Conservation (phyloP, 495 filamentous ascomycete genomes). For the Neurospora tetraspora region DNA sequence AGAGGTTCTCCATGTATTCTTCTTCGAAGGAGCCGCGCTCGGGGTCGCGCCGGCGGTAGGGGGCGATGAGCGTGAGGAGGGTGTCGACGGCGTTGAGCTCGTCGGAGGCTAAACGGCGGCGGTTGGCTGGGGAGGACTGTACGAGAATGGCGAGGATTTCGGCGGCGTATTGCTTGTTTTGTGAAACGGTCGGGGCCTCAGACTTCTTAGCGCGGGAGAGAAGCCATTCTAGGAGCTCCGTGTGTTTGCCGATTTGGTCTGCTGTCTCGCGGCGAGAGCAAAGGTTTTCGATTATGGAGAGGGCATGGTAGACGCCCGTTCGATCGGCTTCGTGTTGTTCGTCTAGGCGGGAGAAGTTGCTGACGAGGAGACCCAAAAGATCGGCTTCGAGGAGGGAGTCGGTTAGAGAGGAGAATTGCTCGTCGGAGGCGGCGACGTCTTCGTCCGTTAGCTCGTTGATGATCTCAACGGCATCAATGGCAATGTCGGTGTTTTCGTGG, state of each 20-base stretch:
- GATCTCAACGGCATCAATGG: conserved; percentile 84
- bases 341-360: conserved; percentile 75
- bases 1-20: conserved; percentile 89
- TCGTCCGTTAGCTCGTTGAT: conserved; percentile 91
- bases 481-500: conserved; percentile 96
- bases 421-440: conserved; percentile 74
- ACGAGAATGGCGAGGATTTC: conserved; percentile 81
- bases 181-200: conserved; percentile 35
- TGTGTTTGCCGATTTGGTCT: conserved; percentile 59
- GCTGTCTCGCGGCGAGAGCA: conserved; percentile 53
- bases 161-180: conserved; percentile 94
- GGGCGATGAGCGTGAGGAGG: conserved; percentile 70
- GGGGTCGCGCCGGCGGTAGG: conserved; percentile 88
- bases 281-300: conserved; percentile 79
- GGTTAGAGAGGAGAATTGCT: conserved; percentile 74
- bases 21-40: conserved; percentile 80
- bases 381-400: conserved; percentile 77
- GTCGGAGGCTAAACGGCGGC: conserved; percentile 45
- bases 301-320: conserved; percentile 74
- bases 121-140: conserved; percentile 53
- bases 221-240: conserved; percentile 63
- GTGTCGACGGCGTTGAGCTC: conserved; percentile 62
- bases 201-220: conserved; percentile 43
- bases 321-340: conserved; percentile 71
- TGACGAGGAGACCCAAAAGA: conserved; percentile 69